These are phyloP conservation scores for Ogataea dorogensis DNA, from an alignment of 805 yeast genomes.

Conservation along the genomic window DNA sequence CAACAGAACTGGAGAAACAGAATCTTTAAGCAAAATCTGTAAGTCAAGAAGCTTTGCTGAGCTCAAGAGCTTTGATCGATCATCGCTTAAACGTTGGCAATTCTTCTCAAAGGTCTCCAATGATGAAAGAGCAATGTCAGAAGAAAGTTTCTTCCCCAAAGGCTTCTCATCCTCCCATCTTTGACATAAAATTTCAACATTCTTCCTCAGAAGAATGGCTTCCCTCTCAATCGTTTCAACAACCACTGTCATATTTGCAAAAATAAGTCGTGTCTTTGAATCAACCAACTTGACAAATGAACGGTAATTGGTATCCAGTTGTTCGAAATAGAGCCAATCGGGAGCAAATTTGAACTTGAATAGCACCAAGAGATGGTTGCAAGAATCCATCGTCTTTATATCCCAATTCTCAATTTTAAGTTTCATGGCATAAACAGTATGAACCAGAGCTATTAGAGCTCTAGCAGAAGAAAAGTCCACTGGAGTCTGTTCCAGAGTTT, in stretches of 20 bases:
- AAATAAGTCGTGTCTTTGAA: slow-evolving; percentile 27
- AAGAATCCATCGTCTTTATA: slow-evolving; percentile 27
- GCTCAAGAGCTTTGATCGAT: slow-evolving; percentile 24
- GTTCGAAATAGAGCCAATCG: slow-evolving; percentile 63
- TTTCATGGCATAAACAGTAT: slow-evolving; percentile 36
- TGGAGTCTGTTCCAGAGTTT: slow-evolving; percentile 36
- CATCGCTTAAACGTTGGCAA: slow-evolving; percentile 13
- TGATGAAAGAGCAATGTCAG: slow-evolving; percentile 43
- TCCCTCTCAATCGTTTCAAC: slow-evolving; percentile 45
- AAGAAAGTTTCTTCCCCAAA: slow-evolving; percentile 39
- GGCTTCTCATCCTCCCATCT: slow-evolving; percentile 55
- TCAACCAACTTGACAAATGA: slow-evolving; percentile 40
- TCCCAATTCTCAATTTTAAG: slow-evolving; percentile 25
- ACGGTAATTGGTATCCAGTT: slow-evolving; percentile 49
- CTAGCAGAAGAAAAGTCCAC: slow-evolving; percentile 39
- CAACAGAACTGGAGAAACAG: slow-evolving; percentile 34
- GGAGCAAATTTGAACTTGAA: slow-evolving; percentile 47
- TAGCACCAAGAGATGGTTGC: slow-evolving; percentile 32
- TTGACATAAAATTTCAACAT: slow-evolving; percentile 30
- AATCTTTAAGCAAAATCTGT: slow-evolving; percentile 29
- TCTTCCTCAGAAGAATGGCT: slow-evolving; percentile 34
- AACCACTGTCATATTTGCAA: slow-evolving; percentile 40
- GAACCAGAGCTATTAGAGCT: slow-evolving; percentile 38
- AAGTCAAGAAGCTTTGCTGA: slow-evolving; percentile 38
- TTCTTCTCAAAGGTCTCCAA: slow-evolving; percentile 31